These are phyloP conservation scores for Phyllosticta capitalensis DNA, from an alignment of 2,329 filamentous ascomycete species.

Conservation along the genomic window DNA sequence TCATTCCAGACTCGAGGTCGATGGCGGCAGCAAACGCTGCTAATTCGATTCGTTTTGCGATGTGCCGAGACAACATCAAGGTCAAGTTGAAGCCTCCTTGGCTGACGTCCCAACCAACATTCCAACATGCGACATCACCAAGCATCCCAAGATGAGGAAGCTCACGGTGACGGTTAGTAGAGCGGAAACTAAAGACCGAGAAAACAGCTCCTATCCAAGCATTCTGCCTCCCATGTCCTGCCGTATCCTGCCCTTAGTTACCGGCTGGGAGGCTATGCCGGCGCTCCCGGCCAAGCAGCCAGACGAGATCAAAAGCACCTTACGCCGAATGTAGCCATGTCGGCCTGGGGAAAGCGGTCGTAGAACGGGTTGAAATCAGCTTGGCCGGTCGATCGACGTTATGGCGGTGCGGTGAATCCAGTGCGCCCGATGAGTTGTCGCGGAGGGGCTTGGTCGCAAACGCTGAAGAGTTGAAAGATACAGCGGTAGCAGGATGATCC, in stretches of 20 bases:
- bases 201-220: not conserved
- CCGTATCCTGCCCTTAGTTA: not conserved
- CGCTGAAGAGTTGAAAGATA: not conserved
- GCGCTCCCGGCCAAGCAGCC: not conserved
- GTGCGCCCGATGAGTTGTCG: not conserved
- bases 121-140: not conserved
- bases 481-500: too few relatives aligned
- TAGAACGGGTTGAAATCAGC: not conserved
- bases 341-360: not conserved
- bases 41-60: not conserved
- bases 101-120: not conserved
- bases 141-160: not conserved
- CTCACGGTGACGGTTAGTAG: conserved; percentile 1
- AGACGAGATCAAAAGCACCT: not conserved
- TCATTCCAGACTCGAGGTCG: not conserved
- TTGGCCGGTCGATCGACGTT: not conserved
- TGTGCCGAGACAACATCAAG: not conserved
- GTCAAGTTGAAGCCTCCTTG: not conserved
- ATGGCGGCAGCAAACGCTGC: not conserved
- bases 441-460: not conserved
- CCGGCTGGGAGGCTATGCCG: not conserved
- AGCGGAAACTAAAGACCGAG: not conserved
- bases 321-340: not conserved
- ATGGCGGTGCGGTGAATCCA: not conserved
- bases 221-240: not conserved